A percentile compares a stretch with the other conserved stretches of the same genome.
Evolutionary conservation across 495 filamentous ascomycete species (phyloP).

Genomic region (Penicillium pancosmium): DNA sequence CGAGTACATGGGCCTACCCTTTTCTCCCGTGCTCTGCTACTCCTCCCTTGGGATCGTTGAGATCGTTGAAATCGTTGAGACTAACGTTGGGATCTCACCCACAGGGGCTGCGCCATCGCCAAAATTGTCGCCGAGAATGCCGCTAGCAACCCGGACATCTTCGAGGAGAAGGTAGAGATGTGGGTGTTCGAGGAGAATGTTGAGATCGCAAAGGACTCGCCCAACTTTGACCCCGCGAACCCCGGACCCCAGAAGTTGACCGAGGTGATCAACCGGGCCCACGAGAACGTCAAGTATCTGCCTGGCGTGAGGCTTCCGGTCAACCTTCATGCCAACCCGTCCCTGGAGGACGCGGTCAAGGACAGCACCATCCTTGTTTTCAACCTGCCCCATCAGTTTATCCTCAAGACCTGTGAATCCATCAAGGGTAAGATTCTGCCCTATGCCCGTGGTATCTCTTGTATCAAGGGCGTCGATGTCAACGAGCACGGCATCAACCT

Average conservation of each 20-base stretch:
- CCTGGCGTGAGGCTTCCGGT: slow-evolving; percentile 78
- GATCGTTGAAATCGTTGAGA: background rate
- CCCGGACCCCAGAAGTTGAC: slow-evolving; percentile 82
- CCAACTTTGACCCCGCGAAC: slow-evolving; percentile 59
- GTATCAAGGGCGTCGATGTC: slow-evolving; percentile 97
- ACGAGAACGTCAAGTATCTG: slow-evolving; percentile 99
- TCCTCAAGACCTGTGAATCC: slow-evolving; percentile 80
- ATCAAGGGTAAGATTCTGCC: slow-evolving; percentile 87
- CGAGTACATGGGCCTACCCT: no score
- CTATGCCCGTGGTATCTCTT: slow-evolving; percentile 91
- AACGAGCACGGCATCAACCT: slow-evolving; percentile 77
- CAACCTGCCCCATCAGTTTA: slow-evolving; percentile 98
- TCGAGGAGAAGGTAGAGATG: slow-evolving; percentile 92
- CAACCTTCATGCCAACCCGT: slow-evolving; percentile 90
- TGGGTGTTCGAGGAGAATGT: slow-evolving; percentile 94
- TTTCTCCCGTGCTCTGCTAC: no score
- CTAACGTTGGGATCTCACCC: slow-evolving; percentile 14
- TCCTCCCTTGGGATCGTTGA: background rate
- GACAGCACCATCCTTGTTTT: slow-evolving; percentile 88
- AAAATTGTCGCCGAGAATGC: slow-evolving; percentile 97
- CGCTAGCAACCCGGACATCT: slow-evolving; percentile 70
- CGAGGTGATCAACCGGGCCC: slow-evolving; percentile 81
- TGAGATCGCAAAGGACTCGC: slow-evolving; percentile 64
- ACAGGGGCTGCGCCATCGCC: slow-evolving; percentile 90
- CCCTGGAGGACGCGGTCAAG: slow-evolving; percentile 76